phyloP scores from a whole-genome alignment of 371 early-diverging fungal species.

The Capillidium rhysosporum region DNA sequence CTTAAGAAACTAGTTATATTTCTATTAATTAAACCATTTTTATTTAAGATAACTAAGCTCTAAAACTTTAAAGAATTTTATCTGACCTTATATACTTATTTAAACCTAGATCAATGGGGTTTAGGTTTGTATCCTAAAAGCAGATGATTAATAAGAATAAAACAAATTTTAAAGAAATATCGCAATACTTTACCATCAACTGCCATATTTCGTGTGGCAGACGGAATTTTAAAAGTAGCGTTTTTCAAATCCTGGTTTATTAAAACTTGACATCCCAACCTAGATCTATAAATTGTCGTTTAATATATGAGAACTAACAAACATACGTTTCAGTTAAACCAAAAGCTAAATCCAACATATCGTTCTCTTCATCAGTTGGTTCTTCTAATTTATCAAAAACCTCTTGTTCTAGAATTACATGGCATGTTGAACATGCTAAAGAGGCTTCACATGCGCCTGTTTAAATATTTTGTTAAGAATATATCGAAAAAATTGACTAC shows the following conservation, averaged over 20 bases:
- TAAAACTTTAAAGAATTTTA: no score
- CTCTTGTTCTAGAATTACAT: conserved; percentile 78
- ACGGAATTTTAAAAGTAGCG: conserved; percentile 76
- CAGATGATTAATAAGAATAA: not conserved
- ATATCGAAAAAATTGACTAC: conserved; percentile 20
- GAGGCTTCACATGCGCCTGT: conserved; percentile 96
- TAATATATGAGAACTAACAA: not conserved
- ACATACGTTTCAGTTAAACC: conserved; percentile 80
- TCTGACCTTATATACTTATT: no score
- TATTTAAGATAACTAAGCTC: no score
- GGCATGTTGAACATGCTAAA: conserved; percentile 91
- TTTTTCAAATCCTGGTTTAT: conserved; percentile 74
- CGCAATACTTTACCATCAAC: conserved; percentile 51
- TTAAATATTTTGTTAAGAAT: not conserved
- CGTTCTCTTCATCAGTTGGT: conserved; percentile 96
- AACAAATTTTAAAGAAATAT: not conserved
- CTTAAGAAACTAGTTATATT: no score
- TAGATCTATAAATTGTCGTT: conserved; percentile 33
- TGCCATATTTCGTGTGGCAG: conserved; percentile 90
- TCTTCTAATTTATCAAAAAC: conserved; percentile 77
- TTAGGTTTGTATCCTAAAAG: conserved; percentile 7
- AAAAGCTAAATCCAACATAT: conserved; percentile 98
- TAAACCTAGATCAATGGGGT: conserved; percentile 8
- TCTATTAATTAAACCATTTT: no score
- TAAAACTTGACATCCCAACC: conserved; percentile 93